phyloP scores from a whole-genome alignment of 495 filamentous ascomycete species.

The Penicillium malachiteum region DNA sequence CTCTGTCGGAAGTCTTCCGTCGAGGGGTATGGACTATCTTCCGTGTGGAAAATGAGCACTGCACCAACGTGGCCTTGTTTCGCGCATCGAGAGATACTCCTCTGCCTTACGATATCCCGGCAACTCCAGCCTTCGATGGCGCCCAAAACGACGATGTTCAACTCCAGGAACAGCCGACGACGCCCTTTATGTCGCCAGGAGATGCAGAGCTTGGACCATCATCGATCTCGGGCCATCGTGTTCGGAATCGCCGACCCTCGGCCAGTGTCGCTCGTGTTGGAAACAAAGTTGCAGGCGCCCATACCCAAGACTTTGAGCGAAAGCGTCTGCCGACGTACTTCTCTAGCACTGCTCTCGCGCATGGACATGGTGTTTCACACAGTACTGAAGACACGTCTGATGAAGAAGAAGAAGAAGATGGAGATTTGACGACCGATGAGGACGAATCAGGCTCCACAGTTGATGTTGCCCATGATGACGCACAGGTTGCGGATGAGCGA shows the following conservation, averaged over 20 bases:
- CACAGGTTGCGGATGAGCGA: not conserved
- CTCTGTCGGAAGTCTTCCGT: slow-evolving; percentile 73
- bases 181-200: slow-evolving; percentile 21
- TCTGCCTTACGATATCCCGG: slow-evolving; percentile 65
- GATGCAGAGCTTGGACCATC: slow-evolving; percentile 36
- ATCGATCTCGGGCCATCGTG: slow-evolving; percentile 20
- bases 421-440: slow-evolving; percentile 15
- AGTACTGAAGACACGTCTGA: slow-evolving; percentile 35
- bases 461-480: slow-evolving; percentile 3
- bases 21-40: slow-evolving; percentile 88
- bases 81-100: slow-evolving; percentile 79
- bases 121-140: slow-evolving; percentile 27
- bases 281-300: slow-evolving; percentile 66
- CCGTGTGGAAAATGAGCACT: slow-evolving; percentile 96
- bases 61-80: slow-evolving; percentile 80
- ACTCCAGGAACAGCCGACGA: slow-evolving; percentile 31
- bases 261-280: slow-evolving; percentile 51
- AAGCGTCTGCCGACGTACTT: slow-evolving; percentile 52
- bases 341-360: slow-evolving; percentile 17
- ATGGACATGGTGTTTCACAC: slow-evolving; percentile 16
- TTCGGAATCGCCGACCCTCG: slow-evolving; percentile 27
- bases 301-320: slow-evolving; percentile 86
- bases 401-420: slow-evolving; percentile 28
- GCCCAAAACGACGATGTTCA: slow-evolving; percentile 21
- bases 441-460: slow-evolving; percentile 13